Conservation (phyloP, 75 land plant species). For the Pseudotsuga menziesii region DNA sequence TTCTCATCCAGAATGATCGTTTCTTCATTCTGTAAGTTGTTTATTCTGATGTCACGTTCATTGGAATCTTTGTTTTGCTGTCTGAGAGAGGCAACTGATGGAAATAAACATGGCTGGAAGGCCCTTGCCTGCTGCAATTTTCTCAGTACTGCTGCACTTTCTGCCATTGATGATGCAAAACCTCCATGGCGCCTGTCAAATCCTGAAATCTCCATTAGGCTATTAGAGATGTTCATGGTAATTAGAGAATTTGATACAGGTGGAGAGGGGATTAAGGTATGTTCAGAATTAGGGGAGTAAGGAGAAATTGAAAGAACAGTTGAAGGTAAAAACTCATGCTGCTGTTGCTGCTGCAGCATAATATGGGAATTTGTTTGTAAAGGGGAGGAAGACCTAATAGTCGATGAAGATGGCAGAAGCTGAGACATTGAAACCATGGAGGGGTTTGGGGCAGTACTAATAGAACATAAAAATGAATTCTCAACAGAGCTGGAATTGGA, state of each 20-base stretch:
- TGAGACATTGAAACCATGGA: not conserved
- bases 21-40: not conserved
- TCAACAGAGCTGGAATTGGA: not conserved
- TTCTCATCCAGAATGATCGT: not conserved
- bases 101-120: conserved; percentile 7
- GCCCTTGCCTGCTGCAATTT: conserved; percentile 1
- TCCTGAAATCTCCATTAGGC: not conserved
- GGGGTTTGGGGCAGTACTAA: not conserved
- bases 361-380: too few relatives aligned
- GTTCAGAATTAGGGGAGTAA: not conserved
- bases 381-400: not conserved
- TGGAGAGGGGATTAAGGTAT: not conserved
- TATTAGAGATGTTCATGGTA: not conserved
- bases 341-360: too few relatives aligned
- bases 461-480: not conserved
- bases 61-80: not conserved
- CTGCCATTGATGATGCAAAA: not conserved
- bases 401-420: not conserved
- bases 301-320: conserved; percentile 27
- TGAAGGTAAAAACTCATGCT: conserved; percentile 11
- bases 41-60: not conserved
- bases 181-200: not conserved
- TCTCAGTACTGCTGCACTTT: not conserved
- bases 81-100: not conserved
- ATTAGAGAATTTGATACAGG: not conserved